Evolutionary conservation across 73 alveolate species (phyloP).

Genomic region (Symbiodinium natans): DNA sequence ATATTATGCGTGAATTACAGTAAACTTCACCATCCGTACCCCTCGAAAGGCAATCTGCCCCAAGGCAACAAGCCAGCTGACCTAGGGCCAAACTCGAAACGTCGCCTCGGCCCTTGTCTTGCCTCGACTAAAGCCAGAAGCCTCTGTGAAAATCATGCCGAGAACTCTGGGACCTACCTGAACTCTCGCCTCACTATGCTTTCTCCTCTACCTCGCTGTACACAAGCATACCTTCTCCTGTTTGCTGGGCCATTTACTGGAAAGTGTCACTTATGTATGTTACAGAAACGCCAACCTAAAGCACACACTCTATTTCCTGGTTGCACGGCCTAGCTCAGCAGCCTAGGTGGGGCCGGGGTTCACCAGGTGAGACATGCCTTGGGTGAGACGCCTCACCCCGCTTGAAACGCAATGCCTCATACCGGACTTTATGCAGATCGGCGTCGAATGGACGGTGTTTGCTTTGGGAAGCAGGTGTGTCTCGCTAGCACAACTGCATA

Average conservation of each 20-base stretch:
- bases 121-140: too few species aligned
- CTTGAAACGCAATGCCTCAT: not conserved
- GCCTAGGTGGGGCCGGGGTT: not conserved
- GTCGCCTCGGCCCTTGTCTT: too few species aligned
- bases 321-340: not conserved
- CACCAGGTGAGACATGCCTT: not conserved
- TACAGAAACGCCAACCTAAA: not conserved
- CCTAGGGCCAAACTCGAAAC: too few species aligned
- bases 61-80: too few species aligned
- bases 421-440: not conserved
- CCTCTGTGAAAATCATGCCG: too few species aligned
- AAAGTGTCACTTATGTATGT: not conserved
- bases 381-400: not conserved
- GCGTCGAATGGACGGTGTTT: not conserved
- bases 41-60: too few species aligned
- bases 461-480: not conserved
- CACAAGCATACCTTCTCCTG: not conserved
- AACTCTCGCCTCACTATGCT: too few species aligned
- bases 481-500: not conserved
- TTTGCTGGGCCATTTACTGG: not conserved
- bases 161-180: too few species aligned
- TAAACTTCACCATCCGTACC: too few species aligned
- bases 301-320: not conserved
- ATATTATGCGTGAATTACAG: too few species aligned
- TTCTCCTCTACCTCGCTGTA: too few species aligned